Base-by-base conservation (phyloP, 306 rosid genomes). In the Quercus alba region DNA sequence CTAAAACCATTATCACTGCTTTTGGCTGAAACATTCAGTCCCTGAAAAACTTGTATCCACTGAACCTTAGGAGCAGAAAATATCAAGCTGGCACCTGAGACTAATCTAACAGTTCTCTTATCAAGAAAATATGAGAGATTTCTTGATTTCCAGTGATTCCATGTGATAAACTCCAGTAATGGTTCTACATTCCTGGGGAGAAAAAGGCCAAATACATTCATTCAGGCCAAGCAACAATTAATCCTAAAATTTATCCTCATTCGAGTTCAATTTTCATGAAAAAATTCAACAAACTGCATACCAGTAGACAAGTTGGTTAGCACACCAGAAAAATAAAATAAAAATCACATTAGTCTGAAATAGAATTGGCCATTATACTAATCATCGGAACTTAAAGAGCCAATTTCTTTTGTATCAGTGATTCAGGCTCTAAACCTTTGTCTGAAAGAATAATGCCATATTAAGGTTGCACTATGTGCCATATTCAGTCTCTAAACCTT, bases 71-170 rank as follows among this genome's bases (percentile, higher is more conserved):
- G 79, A 44, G 86, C 76, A 71, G 84, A 75, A 67, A 82, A 85
- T 72, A 85, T 76, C 86, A 85, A 33, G 79, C 86, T 82, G 55
- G 88, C 86, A 70, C 86, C 88, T 6, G 88, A 85, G 69, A 85
- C 86, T 75, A 85, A 75, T 72, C 52, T 74, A 63, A 82, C 18
- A 64, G 79, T 33, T 79, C 86, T 85, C 63, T 75, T 82, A 75
- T 85, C 86, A 44, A 85, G 76, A 68, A 82, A 78, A 51, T 75
- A 85, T 9, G 77, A 75, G 23, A 82, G 75, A 80, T n/a, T 61
- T 64, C 77, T 72, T 8, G 79, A 82, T 67, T 79, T 85, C 88
- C 86, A 85, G 26, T 21, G 49, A 55, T 72, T 85, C 86, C 82
- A 85, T 18, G 78, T 78, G 73, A 82, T 19, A 44, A 49, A 79